Percentiles rank a stretch among this genome's conserved stretches.
phyloP scores from a whole-genome alignment of 441 rosid genomes.

The Croton setiger region DNA sequence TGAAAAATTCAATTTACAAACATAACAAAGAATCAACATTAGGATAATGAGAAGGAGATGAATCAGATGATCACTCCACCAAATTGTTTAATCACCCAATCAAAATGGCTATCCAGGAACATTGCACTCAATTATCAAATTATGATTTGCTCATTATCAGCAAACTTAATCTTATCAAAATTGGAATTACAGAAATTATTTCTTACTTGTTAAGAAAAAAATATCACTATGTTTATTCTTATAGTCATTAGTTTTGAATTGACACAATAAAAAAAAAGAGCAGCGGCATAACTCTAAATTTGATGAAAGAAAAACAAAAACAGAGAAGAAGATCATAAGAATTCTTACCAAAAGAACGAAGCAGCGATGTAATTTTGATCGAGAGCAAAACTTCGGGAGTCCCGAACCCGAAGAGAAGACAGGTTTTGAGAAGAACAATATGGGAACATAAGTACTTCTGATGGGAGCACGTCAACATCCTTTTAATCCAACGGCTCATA shows the following conservation, averaged over 20 bases:
- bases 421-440: too few relatives aligned
- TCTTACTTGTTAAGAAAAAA: too few relatives aligned
- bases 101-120: neutral
- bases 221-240: neutral
- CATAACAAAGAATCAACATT: neutral
- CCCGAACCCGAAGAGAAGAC: too few relatives aligned
- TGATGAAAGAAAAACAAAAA: too few relatives aligned
- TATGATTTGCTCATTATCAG: neutral
- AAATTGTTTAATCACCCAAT: neutral
- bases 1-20: too few relatives aligned
- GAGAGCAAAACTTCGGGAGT: too few relatives aligned
- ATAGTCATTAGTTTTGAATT: too few relatives aligned
- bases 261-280: too few relatives aligned
- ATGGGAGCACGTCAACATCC: neutral
- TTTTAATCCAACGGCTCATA: neutral
- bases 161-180: neutral
- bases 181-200: neutral
- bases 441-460: neutral
- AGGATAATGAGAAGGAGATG: neutral
- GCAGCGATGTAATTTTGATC: too few relatives aligned
- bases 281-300: too few relatives aligned
- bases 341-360: neutral
- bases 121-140: neutral
- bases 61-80: neutral
- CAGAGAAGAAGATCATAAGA: neutral